Base-by-base conservation (phyloP, 2,329 filamentous ascomycete genomes). In the Ceratocystis huliohia region DNA sequence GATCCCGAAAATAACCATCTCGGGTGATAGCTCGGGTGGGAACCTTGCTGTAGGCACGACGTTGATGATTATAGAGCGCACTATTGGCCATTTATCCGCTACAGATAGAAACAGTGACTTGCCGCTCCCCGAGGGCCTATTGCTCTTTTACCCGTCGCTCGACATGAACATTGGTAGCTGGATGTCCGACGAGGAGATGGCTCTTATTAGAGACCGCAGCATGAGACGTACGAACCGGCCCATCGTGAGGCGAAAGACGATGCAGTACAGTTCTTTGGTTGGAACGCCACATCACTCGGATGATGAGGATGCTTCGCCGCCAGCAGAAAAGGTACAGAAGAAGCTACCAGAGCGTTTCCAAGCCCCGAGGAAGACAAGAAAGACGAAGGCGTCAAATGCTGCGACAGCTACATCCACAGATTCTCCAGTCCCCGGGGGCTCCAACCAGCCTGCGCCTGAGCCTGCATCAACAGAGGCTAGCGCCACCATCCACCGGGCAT, bases 151-250 rank as follows among this genome's bases (percentile, higher is more conserved):
- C 72, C 94, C 94, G 0, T 87, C 88, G 0, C 78, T 99, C 68
- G 94, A 97, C 72, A 91, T 97, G 88, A 96, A 96, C 72, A 97
- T 97, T 70, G 91, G 91, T 46, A 96, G 92, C 75, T 99, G 94
- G 94, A 97, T 99, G 92, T 92, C 90, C 0, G 93, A 97, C 71
- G 93, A 97, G 74, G 92, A 99, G 74, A 96, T 97, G 90, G 85
- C 90, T 0, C 78, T 99, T 68, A 96, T 99, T 69, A 87, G 91
- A 70, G 92, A 96, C 69, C 85, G 91, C 10, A 83, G 85, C 67
- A 86, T 86, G 73, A 83, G 91, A 28, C 87, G 86, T 71, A 91
- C 87, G 1, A 96, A 96, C 72, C 82, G 83, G 67, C 82, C 84
- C 30, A 88, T 97, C 66, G 79, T 96, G 10, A 82, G 87, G 45